These are phyloP conservation scores for Fusarium mexicanum DNA, from an alignment of 2,329 filamentous ascomycete genomes.

Conservation along the genomic window DNA sequence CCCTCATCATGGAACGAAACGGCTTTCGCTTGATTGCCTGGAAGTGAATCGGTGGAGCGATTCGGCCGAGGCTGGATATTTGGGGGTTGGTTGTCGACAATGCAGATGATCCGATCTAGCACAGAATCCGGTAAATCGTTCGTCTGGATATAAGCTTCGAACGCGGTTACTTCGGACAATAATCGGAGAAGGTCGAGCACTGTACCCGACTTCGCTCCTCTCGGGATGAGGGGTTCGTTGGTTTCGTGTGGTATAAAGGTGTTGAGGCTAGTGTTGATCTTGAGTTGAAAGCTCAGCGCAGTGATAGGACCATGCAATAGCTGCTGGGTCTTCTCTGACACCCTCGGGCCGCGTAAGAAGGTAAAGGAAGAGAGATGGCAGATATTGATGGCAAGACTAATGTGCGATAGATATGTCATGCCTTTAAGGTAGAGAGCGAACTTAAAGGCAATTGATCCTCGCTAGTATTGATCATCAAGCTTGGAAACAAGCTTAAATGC, in stretches of 20 bases:
- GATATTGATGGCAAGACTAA: neutral
- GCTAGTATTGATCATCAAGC: neutral
- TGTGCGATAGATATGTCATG: neutral
- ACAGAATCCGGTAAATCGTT: neutral
- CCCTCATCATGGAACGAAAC: neutral
- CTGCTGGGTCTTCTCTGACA: neutral
- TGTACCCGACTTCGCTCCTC: neutral
- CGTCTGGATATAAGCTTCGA: neutral
- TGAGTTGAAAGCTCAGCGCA: fast-evolving
- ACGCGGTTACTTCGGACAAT: neutral
- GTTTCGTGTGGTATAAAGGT: neutral
- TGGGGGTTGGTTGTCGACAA: neutral
- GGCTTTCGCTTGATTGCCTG: neutral
- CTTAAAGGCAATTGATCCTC: neutral
- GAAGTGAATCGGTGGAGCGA: neutral
- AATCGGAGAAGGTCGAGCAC: neutral
- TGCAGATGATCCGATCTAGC: fast-evolving
- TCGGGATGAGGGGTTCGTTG: neutral
- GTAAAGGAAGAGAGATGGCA: neutral
- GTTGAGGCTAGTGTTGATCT: neutral
- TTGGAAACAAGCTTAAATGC: neutral
- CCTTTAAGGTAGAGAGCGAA: neutral
- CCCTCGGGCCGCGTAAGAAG: fast-evolving
- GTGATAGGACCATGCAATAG: neutral
- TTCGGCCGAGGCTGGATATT: neutral